Base-by-base conservation (phyloP, 2,329 filamentous ascomycete species). In the Penicillium sclerotiorum region DNA sequence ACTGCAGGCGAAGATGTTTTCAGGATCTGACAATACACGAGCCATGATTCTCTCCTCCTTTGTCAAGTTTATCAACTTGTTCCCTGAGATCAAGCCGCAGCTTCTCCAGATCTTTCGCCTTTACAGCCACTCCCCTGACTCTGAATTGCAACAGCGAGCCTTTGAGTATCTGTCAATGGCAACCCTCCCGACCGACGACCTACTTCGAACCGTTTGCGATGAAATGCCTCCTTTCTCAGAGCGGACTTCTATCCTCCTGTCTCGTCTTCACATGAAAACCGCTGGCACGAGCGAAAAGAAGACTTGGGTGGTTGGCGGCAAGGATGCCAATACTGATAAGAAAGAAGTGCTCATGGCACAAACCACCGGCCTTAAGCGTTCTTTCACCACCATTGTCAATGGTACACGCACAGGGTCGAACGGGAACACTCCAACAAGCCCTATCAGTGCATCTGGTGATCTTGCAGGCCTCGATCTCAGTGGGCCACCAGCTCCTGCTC, bases 171-270 rank as follows among this genome's bases (percentile, higher is more conserved):
- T 96, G 52, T 85, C 88, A 0, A 79, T 99, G 55, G 90, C 91
- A 15, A 92, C 83, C 27, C 80, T 95, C 68, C 88, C 90, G 0
- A 90, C 90, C 0, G 94, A 99, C 63, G 92, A 97, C 58, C 81
- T 99, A 6, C 79, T 99, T 11, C 85, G 94, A 44, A 97, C 94
- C 0, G 86, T 99, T 5, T 96, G 92, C 70, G 94, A 99, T 62
- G 94, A 99, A 70, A 99, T 99, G 95, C 94, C 94, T 2, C 92
- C 94, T 0, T 99, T 97, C 74, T 95, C 94, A 0, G 92, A 99
- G 70, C 81, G 95, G 52, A 87, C 95, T 50, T 97, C 94, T 5
- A 93, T 94, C 1, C 78, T 99, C 22, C 79, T 99, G 9, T 96
- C 93, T 32, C 83, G 94, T 50, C 80, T 99, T 42, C 93, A 99